Base-by-base conservation (phyloP, 2,329 filamentous ascomycete species). In the Fusarium cicatricum region DNA sequence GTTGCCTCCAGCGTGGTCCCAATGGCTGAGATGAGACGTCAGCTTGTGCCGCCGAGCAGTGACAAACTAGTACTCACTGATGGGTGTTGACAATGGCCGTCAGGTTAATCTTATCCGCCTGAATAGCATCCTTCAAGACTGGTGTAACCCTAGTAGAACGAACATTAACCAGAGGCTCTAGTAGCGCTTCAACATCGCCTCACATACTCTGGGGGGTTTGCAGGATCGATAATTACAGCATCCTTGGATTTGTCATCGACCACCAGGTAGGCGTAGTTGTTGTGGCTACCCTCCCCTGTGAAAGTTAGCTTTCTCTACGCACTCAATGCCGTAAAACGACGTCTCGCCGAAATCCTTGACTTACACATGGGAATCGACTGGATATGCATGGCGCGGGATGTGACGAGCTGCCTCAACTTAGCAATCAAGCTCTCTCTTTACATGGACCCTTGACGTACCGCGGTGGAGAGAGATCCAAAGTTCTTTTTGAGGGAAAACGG, bases 21-120 rank as follows among this genome's bases (percentile, higher is more conserved):
- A 89, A 73, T 99, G 95, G 72, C 93, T 97, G 58, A 19, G 26
- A 40, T 11, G 48, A n/a, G 6, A 26, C 47, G 61, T 38, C 52
- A 56, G 34, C 16, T 11, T 36, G 39, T 23, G 9, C 19, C 11
- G 32, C 9, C 14, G 9, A 14, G 29, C 26, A 17, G 6, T 15
- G 28, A 16, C 19, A 26, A 28, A 32, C 9, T 40, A 17, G 16
- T 29, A 75, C 90, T 76, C 80, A 97, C 93, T 98, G 94, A 71
- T 99, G 95, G 2, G 95, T 99, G 72, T 99, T 99, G 69, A 98
- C 88, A 71, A 99, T 96, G 43, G 88, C 90, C 19, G 84, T 92
- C 59, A 99, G 78, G 67, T 96, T 93, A 71, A 97, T 91, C 65
- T 85, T 84, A 14, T 89, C 88, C 17, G 80, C 78, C 34, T 86